Evolutionary conservation across 1,284 basidiomycete genomes (phyloP).

Genomic region (Vanrija sp.): DNA sequence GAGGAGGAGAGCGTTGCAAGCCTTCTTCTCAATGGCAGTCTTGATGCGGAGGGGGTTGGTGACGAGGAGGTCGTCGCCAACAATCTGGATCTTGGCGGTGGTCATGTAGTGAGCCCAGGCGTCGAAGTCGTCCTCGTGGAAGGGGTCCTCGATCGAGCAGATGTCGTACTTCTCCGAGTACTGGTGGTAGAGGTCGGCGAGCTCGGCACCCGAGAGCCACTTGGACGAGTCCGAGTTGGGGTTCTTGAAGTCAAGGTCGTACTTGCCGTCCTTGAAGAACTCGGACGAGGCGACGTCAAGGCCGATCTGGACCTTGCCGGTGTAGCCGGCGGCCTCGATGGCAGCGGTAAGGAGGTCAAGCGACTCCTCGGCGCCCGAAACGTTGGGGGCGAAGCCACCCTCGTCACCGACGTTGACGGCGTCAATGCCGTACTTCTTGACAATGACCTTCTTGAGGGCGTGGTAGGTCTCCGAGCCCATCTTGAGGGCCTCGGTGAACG

Average conservation of each 20-base stretch:
- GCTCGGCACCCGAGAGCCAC: constrained; percentile 89
- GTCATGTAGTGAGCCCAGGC: constrained; percentile 91
- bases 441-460: constrained; percentile 98
- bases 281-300: constrained; percentile 99
- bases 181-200: constrained; percentile 86
- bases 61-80: constrained; percentile 97
- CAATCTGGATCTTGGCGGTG: constrained; percentile 61
- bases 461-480: constrained; percentile 99
- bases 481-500: constrained; percentile 96
- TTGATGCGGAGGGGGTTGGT: constrained; percentile 98
- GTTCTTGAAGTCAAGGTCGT: constrained; percentile 97
- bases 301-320: constrained; percentile 97
- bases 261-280: constrained; percentile 99
- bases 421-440: constrained; percentile 98
- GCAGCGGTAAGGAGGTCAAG: constrained; percentile 94
- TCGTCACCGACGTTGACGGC: constrained; percentile 99
- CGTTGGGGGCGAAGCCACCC: constrained; percentile 99
- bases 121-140: constrained; percentile 99
- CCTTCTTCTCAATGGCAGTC: constrained; percentile 99
- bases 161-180: constrained; percentile 92
- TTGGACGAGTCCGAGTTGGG: constrained; percentile 96
- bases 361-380: constrained; percentile 92
- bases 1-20: constrained; percentile 96
- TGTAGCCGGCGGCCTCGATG: constrained; percentile 96
- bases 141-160: constrained; percentile 97